These are phyloP conservation scores for Globisporangium solare DNA, from an alignment of 352 stramenopile species.

Conservation along the genomic window DNA sequence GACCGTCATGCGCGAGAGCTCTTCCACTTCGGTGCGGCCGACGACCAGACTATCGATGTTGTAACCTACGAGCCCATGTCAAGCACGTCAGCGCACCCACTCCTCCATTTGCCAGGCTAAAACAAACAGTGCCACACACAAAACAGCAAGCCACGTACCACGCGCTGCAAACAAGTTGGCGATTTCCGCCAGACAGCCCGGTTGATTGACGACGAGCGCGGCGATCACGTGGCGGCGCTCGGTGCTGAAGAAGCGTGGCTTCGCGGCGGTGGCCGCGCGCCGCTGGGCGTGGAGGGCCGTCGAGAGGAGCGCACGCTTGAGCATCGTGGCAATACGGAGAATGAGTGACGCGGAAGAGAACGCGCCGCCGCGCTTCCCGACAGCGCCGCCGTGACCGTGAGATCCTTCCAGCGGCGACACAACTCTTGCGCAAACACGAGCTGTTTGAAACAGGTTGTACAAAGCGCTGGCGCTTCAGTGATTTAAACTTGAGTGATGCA, in stretches of 20 bases:
- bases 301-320: conserved; percentile 15
- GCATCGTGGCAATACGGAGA: conserved; percentile 10
- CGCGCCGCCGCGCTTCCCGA: too few relatives aligned
- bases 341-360: conserved; percentile 1
- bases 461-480: too few relatives aligned
- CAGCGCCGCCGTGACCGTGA: conserved; percentile 8
- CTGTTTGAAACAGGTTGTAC: not conserved
- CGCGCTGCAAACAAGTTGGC: conserved; percentile 80
- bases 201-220: conserved; percentile 81
- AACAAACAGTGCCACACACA: too few relatives aligned
- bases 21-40: conserved; percentile 76
- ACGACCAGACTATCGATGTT: conserved; percentile 89
- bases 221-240: conserved; percentile 80
- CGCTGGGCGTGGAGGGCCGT: conserved; percentile 10
- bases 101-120: too few relatives aligned
- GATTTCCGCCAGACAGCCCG: conserved; percentile 81
- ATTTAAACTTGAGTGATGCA: too few relatives aligned
- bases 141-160: conserved; percentile 28
- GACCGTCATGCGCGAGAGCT: conserved; percentile 84
- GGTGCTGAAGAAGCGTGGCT: conserved; percentile 32
- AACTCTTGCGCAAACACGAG: not conserved
- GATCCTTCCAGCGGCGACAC: conserved; percentile 11
- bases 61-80: conserved; percentile 31
- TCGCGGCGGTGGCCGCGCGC: conserved; percentile 8
- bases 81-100: not conserved